phyloP scores from a whole-genome alignment of 2,329 filamentous ascomycete genomes.

The Colletotrichum lentis region DNA sequence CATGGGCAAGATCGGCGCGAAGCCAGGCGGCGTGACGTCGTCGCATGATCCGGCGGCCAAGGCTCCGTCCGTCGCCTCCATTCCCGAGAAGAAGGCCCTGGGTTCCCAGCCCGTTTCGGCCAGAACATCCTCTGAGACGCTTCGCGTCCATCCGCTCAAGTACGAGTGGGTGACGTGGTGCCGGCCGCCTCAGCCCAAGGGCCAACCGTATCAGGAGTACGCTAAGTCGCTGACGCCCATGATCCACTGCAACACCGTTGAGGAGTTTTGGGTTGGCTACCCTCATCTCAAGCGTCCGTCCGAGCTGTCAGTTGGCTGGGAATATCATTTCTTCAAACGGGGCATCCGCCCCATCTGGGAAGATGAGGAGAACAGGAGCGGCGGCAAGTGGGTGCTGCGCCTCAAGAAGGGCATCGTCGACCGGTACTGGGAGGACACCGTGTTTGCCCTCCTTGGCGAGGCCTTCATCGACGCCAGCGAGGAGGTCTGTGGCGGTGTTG shows the following conservation, averaged over 20 bases:
- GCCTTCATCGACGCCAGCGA: slow-evolving; percentile 93
- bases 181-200: slow-evolving; percentile 94
- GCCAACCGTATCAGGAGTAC: slow-evolving; percentile 86
- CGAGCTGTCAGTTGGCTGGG: slow-evolving; percentile 85
- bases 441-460: slow-evolving; percentile 90
- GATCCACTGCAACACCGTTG: slow-evolving; percentile 80
- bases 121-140: slow-evolving; percentile 35
- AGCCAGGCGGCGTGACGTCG: slow-evolving; percentile 62
- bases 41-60: slow-evolving; percentile 49
- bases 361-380: slow-evolving; percentile 94
- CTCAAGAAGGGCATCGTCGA: slow-evolving; percentile 97
- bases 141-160: slow-evolving; percentile 61
- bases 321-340: slow-evolving; percentile 98
- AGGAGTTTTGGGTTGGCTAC: slow-evolving; percentile 93
- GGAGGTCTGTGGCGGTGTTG: slow-evolving; percentile 92
- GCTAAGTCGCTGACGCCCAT: slow-evolving; percentile 94
- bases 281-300: slow-evolving; percentile 90
- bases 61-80: slow-evolving; percentile 54
- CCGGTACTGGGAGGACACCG: slow-evolving; percentile 94
- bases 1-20: slow-evolving; percentile 59
- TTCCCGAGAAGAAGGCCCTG: slow-evolving; percentile 64
- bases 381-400: slow-evolving; percentile 96
- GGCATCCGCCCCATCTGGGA: slow-evolving; percentile 98
- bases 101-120: slow-evolving; percentile 36
- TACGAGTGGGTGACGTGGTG: slow-evolving; percentile 98